Percentiles rank a stretch among this genome's conserved stretches.
phyloP scores from a whole-genome alignment of 768 basidiomycete species.

The Leccinum variicolor region DNA sequence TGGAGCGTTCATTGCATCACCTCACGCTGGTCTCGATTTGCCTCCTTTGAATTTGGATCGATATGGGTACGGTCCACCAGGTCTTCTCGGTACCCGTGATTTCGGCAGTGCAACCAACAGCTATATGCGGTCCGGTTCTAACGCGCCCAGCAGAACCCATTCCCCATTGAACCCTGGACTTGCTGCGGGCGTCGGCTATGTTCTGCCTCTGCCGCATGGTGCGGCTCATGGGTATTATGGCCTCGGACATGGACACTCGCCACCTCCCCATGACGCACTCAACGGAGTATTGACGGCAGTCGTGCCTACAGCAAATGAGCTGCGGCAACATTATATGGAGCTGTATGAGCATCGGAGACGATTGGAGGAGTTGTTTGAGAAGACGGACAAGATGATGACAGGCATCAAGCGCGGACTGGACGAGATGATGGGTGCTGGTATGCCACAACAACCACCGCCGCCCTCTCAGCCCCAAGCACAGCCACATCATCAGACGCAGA shows the following conservation, averaged over 20 bases:
- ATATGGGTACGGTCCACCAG: constrained; percentile 36
- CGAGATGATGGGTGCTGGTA: constrained; percentile 51
- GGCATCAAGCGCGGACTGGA: constrained; percentile 73
- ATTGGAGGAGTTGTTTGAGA: constrained; percentile 72
- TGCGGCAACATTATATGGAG: constrained; percentile 69
- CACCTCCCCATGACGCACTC: constrained; percentile 32
- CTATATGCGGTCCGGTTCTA: constrained; percentile 62
- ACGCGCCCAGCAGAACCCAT: constrained; percentile 70
- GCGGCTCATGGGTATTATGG: constrained; percentile 35
- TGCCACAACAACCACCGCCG: constrained; percentile 25
- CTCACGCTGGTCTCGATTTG: constrained; percentile 54
- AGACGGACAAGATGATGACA: constrained; percentile 70
- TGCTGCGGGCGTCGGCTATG: constrained; percentile 38
- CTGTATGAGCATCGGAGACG: constrained; percentile 59
- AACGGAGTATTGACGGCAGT: constrained; percentile 24
- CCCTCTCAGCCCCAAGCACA: constrained; percentile 20
- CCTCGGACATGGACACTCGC: constrained; percentile 37
- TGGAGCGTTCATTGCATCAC: constrained; percentile 34
- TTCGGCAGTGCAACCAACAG: constrained; percentile 44
- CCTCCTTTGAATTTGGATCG: constrained; percentile 50
- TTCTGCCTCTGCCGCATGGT: constrained; percentile 38
- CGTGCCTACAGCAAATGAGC: constrained; percentile 52
- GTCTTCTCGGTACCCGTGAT: constrained; percentile 31
- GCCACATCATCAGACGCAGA: constrained; percentile 22
- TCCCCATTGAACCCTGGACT: constrained; percentile 59